Percentiles rank a stretch among this genome's conserved stretches.
Conservation (phyloP, 2,329 filamentous ascomycete species). For the Neopestalotiopsis sp. region DNA sequence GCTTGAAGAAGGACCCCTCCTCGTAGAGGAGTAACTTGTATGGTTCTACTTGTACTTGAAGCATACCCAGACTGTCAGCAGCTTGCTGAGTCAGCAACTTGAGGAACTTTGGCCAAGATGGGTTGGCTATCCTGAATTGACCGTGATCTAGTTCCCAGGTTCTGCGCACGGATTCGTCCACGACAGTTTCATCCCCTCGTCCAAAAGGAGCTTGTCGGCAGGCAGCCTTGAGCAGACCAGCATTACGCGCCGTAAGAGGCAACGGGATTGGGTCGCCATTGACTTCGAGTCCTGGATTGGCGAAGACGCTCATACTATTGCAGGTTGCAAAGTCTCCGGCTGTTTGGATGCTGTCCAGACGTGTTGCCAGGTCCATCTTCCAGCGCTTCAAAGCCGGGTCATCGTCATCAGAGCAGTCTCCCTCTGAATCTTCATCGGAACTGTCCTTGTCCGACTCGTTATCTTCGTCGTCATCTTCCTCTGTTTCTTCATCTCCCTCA, state of each 20-base stretch:
- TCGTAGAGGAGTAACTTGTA: slow-evolving; percentile 54
- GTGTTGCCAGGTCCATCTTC: not conserved
- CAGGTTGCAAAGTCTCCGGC: not conserved
- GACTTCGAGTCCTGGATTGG: slow-evolving; percentile 32
- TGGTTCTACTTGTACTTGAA: slow-evolving; percentile 32
- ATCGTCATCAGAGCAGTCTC: not conserved
- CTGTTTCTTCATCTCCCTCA: not conserved
- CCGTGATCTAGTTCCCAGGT: slow-evolving; percentile 44
- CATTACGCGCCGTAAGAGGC: slow-evolving; percentile 32
- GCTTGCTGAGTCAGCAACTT: slow-evolving; percentile 30
- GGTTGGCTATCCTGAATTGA: slow-evolving; percentile 43
- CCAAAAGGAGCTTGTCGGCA: slow-evolving; percentile 41
- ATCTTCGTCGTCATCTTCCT: not conserved
- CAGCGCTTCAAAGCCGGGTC: not conserved
- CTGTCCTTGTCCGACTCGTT: not conserved
- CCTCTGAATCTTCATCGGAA: not conserved
- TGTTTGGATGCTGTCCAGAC: not conserved
- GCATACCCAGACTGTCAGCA: slow-evolving; percentile 35
- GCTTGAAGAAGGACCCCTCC: slow-evolving; percentile 51
- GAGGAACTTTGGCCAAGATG: slow-evolving; percentile 40
- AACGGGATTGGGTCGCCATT: slow-evolving; percentile 30
- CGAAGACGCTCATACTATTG: not conserved
- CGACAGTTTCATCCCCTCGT: slow-evolving; percentile 41
- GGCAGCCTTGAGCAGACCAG: slow-evolving; percentile 28
- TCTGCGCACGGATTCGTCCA: slow-evolving; percentile 43